phyloP scores from a whole-genome alignment of 2,329 filamentous ascomycete genomes.

The Diaporthe sp. region DNA sequence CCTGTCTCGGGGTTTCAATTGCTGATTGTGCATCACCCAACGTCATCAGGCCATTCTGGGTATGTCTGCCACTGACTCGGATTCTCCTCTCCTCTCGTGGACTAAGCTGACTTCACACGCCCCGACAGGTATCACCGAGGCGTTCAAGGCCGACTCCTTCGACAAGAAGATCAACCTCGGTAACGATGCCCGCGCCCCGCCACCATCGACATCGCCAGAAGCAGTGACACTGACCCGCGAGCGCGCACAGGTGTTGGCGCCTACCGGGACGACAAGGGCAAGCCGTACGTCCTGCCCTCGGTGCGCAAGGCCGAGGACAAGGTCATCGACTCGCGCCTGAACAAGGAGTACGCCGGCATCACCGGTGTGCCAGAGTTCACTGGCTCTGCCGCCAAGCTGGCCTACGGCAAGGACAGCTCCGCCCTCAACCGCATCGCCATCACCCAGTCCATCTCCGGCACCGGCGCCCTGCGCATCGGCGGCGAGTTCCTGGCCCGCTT shows the following conservation, averaged over 20 bases:
- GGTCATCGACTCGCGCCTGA: conserved; percentile 81
- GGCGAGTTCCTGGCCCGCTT: conserved; percentile 93
- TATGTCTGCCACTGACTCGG: conserved; percentile 58
- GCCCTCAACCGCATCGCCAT: conserved; percentile 86
- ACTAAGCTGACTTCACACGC: background rate
- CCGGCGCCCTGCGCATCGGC: conserved; percentile 93
- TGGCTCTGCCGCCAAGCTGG: conserved; percentile 89
- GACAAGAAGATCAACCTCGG: conserved; percentile 98
- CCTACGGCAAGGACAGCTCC: conserved; percentile 86
- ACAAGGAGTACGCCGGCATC: conserved; percentile 99
- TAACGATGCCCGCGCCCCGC: conserved; percentile 55
- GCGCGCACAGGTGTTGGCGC: conserved; percentile 82
- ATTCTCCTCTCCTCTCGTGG: background rate
- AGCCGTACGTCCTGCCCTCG: conserved; percentile 97
- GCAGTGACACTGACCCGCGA: conserved; percentile 29
- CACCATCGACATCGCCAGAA: conserved; percentile 32
- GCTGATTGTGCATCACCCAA: conserved; percentile 46
- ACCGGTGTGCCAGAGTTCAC: conserved; percentile 96
- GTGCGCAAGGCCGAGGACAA: conserved; percentile 91
- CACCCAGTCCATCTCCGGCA: conserved; percentile 98
- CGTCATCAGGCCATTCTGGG: conserved; percentile 78
- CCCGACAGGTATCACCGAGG: conserved; percentile 86
- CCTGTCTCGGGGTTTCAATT: conserved; percentile 16
- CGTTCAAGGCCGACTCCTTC: conserved; percentile 97
- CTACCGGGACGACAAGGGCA: conserved; percentile 98